Evolutionary conservation across 768 basidiomycete genomes (phyloP), one percentile per base, ranked within the genome.

Genomic region (Lentinula guzmanii): DNA sequence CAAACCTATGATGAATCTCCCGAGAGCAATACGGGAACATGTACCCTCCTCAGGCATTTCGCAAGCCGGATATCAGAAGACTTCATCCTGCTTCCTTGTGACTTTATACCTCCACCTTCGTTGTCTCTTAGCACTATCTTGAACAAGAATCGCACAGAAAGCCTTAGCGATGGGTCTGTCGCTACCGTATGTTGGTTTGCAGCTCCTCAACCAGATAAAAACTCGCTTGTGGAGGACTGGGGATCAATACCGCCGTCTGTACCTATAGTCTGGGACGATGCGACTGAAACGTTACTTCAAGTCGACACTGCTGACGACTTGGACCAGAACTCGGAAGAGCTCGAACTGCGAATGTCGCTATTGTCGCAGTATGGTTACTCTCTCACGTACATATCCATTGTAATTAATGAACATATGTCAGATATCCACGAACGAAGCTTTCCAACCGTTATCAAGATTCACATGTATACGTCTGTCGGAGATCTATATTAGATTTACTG

Each of bases 61-160:
- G 80, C 90, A 9, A 75, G 70, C 52, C 86, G 86, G 52, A 94
- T 95, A 64, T 52, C 82, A 64, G 85, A 85, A 62, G 95, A 97
- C 72, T 95, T 97, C 71, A 83, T 97, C 43, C 73, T 98, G 24
- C 81, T 98, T 1, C 90, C 95, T 6, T 97, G 94, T 69, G 95
- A 98, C 71, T 91, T 97, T 54, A 81, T 94, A 21, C 87, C 94
- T 8, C 89, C 94, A 0, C 76, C 86, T 0, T 75, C 83, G 0
- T 79, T 97, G n/a, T 77, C 87, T 5, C 80, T 98, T 6, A 80
- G 81, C 34, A 75, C 74, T 0, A 74, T 97, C 1, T 76, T 97
- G 48, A 86, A 98, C 72, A 89, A 86, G 68, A 95, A 95, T 71
- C 86, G 95, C 35, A 80, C 83, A 10, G 88, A 93, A 64, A 75